Evolutionary conservation across 208 protist species (phyloP).

Genomic region (Endotrypanum monterogeii): DNA sequence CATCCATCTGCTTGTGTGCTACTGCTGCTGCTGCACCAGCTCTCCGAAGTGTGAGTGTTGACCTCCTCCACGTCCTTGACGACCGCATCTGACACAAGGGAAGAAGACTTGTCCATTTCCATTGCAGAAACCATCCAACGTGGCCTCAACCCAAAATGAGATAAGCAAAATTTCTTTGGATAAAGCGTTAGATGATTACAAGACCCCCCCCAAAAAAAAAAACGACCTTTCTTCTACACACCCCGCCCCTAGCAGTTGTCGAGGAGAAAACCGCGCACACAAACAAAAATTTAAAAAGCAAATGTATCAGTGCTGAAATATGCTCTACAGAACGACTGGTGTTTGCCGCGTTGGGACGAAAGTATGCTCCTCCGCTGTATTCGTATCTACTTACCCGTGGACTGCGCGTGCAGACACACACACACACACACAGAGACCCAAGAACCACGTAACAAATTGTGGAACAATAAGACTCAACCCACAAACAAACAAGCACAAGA

Average conservation of each 20-base stretch:
- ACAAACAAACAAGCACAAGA: background rate
- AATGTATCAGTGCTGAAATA: no score
- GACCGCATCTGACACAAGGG: background rate
- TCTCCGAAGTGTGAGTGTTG: slow-evolving; percentile 30
- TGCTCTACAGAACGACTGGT: background rate
- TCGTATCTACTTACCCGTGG: background rate
- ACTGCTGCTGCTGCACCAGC: slow-evolving; percentile 30
- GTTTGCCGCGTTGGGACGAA: background rate
- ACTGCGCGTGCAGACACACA: background rate
- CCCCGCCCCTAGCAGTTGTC: background rate
- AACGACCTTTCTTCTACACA: background rate
- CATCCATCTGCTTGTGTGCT: background rate
- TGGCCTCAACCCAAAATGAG: background rate
- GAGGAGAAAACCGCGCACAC: no score
- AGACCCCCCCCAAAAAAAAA: background rate
- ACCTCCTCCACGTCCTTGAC: slow-evolving; percentile 25
- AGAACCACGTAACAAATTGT: background rate
- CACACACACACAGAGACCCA: background rate
- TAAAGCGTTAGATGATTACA: no score
- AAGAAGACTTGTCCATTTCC: background rate
- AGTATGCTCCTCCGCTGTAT: background rate
- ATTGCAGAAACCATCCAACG: background rate
- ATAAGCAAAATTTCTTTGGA: no score
- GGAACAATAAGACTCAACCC: background rate
- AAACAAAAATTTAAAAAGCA: no score